Conservation (phyloP, 345 rosid genomes). For the Anacardium occidentale region DNA sequence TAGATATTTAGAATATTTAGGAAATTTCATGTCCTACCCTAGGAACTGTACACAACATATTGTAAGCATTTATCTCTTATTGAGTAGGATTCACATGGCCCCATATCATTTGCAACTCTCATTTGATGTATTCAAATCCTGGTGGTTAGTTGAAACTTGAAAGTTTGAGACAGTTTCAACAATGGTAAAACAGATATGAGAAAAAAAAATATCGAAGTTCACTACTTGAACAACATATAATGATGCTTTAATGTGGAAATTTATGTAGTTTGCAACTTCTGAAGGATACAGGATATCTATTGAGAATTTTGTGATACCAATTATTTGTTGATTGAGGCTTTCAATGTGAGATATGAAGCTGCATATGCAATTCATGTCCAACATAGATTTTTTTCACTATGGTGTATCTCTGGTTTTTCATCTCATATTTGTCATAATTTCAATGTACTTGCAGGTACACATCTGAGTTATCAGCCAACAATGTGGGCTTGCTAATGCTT, state of each 20-base stretch:
- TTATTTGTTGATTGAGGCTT: background rate
- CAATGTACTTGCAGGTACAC: slow-evolving; percentile 44
- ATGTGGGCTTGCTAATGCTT: slow-evolving; percentile 77
- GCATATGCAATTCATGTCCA: background rate
- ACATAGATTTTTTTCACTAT: background rate
- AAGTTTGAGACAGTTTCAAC: background rate
- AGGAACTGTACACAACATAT: background rate
- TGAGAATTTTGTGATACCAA: too few relatives aligned
- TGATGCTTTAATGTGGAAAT: background rate
- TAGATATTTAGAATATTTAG: background rate
- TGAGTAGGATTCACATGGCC: background rate
- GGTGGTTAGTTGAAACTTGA: background rate
- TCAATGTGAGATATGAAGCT: background rate
- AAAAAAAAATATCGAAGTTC: background rate
- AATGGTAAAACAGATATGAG: background rate
- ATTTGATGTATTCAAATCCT: background rate
- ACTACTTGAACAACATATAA: slow-evolving; percentile 5
- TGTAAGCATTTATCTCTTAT: background rate
- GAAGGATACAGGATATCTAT: background rate
- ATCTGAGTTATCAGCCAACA: slow-evolving; percentile 62
- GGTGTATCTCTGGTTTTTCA: background rate
- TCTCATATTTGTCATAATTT: background rate
- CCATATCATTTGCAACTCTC: background rate
- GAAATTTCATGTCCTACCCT: background rate
- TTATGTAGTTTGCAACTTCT: background rate